These are phyloP conservation scores for Royoungia palumana DNA, from an alignment of 768 basidiomycete species.

Conservation along the genomic window DNA sequence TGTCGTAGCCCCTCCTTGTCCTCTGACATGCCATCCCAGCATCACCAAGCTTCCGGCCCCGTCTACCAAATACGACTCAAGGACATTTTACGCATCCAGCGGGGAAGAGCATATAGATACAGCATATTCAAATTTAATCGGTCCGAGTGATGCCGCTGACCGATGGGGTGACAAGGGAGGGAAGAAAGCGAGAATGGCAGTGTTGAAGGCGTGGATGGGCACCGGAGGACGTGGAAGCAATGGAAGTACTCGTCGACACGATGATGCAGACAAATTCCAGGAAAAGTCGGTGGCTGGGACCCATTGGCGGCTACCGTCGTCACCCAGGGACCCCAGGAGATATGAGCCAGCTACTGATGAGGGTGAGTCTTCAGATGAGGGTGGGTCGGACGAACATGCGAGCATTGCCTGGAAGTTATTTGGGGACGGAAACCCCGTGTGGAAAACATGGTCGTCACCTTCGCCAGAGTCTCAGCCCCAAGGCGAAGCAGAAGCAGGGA, in stretches of 20 bases:
- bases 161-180: conserved; percentile 55
- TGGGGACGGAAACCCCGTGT: conserved; percentile 34
- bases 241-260: conserved; percentile 34
- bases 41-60: conserved; percentile 22
- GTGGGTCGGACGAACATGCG: conserved; percentile 47
- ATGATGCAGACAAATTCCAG: conserved; percentile 4
- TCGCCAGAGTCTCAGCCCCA: conserved; percentile 10
- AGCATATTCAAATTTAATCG: conserved; percentile 64
- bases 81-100: background rate
- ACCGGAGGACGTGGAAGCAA: conserved; percentile 28
- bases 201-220: conserved; percentile 45
- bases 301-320: background rate
- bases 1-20: conserved; percentile 24
- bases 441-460: conserved; percentile 18
- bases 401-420: conserved; percentile 58
- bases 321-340: background rate
- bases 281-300: background rate
- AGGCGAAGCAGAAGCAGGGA: background rate
- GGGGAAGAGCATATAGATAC: conserved; percentile 41
- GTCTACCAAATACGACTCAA: conserved; percentile 3
- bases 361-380: conserved; percentile 41
- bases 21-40: conserved; percentile 14
- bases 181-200: conserved; percentile 40
- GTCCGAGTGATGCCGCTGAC: conserved; percentile 47
- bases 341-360: conserved; percentile 37